phyloP scores from a whole-genome alignment of 2,329 filamentous ascomycete genomes.

The Aspergillus vadensis region DNA sequence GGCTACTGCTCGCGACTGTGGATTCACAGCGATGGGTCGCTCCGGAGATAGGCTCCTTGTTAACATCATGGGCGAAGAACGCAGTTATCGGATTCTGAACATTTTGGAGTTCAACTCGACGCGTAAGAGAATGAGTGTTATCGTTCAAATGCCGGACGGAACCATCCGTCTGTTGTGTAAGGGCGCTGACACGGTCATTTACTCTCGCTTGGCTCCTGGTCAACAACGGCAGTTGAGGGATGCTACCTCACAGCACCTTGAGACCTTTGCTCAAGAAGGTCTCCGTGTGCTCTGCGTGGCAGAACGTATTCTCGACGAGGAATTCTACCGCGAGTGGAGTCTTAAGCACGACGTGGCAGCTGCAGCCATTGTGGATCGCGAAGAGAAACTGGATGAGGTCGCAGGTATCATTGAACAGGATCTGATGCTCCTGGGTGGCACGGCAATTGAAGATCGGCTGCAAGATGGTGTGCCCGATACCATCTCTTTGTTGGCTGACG shows the following conservation, averaged over 20 bases:
- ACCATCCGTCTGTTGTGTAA: slow-evolving; percentile 8
- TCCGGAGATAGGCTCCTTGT: slow-evolving; percentile 2
- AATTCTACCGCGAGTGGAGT: slow-evolving; percentile 5
- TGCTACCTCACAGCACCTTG: neutral
- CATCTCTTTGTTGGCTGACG: slow-evolving; percentile 50
- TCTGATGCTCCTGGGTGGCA: neutral
- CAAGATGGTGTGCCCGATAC: slow-evolving; percentile 7
- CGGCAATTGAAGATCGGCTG: slow-evolving; percentile 83
- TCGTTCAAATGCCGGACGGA: slow-evolving; percentile 8
- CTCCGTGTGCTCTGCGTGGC: slow-evolving; percentile 6
- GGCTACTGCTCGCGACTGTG: slow-evolving; percentile 7
- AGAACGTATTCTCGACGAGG: neutral
- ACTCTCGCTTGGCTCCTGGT: slow-evolving; percentile 7
- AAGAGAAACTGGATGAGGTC: slow-evolving; percentile 7
- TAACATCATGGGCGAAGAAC: slow-evolving; percentile 8
- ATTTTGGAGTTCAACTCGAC: slow-evolving; percentile 8
- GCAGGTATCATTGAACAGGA: slow-evolving; percentile 4
- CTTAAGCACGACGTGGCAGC: slow-evolving; percentile 8
- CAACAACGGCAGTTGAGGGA: slow-evolving; percentile 3
- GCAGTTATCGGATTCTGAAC: slow-evolving; percentile 4
- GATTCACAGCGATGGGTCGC: slow-evolving; percentile 1
- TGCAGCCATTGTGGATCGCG: slow-evolving; percentile 7
- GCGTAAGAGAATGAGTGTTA: slow-evolving; percentile 8
- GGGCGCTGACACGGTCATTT: slow-evolving; percentile 2
- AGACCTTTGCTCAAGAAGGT: slow-evolving; percentile 9